These are phyloP conservation scores for Aureobasidium lini DNA, from an alignment of 2,329 filamentous ascomycete species.

Conservation along the genomic window DNA sequence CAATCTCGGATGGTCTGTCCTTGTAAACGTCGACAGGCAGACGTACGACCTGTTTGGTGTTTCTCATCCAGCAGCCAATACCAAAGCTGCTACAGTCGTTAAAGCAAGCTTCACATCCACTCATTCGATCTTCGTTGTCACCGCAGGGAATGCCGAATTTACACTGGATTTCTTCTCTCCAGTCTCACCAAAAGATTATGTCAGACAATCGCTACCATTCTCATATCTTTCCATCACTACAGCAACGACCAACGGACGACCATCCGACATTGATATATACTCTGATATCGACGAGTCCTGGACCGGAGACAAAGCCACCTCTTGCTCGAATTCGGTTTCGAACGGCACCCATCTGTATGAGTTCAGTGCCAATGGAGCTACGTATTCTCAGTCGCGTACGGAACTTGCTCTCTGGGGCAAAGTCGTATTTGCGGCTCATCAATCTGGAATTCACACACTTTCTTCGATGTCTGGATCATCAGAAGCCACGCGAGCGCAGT, in stretches of 20 bases:
- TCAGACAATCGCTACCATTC: constrained; percentile 39
- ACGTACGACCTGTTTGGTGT: constrained; percentile 38
- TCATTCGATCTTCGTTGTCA: constrained; percentile 34
- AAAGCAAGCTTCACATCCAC: constrained; percentile 36
- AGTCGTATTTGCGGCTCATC: constrained; percentile 25
- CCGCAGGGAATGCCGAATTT: constrained; percentile 30
- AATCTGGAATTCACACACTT: neutral
- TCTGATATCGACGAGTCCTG: constrained; percentile 39
- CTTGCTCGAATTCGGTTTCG: constrained; percentile 17
- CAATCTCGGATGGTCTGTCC: constrained; percentile 35
- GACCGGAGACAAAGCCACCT: constrained; percentile 27
- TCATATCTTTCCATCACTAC: constrained; percentile 35
- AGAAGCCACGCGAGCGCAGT: neutral
- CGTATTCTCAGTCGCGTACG: constrained; percentile 31
- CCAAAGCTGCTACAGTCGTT: constrained; percentile 28
- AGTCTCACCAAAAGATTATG: constrained; percentile 34
- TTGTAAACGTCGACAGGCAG: constrained; percentile 34
- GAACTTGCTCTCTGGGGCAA: constrained; percentile 37
- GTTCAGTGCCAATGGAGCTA: constrained; percentile 25
- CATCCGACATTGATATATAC: constrained; percentile 31
- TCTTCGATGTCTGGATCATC: constrained; percentile 2
- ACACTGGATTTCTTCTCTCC: constrained; percentile 40
- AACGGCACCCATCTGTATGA: constrained; percentile 27
- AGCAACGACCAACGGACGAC: neutral
- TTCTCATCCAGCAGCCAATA: constrained; percentile 21